These are phyloP conservation scores for Hemileccinum rubropunctum DNA, from an alignment of 768 basidiomycete genomes.

Conservation along the genomic window DNA sequence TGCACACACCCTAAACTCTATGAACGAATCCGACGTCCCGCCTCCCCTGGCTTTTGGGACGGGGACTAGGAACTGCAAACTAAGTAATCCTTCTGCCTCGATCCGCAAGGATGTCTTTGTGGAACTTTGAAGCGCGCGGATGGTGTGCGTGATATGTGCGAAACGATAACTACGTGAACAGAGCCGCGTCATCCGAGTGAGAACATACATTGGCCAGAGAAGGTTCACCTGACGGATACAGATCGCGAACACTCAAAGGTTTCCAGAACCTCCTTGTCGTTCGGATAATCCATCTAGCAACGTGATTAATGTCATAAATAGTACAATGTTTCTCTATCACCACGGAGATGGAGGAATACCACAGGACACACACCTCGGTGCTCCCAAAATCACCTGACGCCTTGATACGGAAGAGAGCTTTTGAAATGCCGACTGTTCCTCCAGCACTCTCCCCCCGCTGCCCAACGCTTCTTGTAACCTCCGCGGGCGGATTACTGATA, in stretches of 20 bases:
- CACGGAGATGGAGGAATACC: neutral
- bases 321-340: neutral
- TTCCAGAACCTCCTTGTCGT: constrained; percentile 88
- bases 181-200: neutral
- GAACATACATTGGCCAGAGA: neutral
- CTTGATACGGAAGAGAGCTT: constrained; percentile 75
- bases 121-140: constrained; percentile 76
- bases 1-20: constrained; percentile 80
- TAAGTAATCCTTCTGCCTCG: constrained; percentile 76
- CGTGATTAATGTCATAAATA: neutral
- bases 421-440: constrained; percentile 13
- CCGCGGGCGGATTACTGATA: constrained; percentile 63
- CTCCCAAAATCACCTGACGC: constrained; percentile 81
- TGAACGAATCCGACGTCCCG: constrained; percentile 60
- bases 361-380: constrained; percentile 58
- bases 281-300: constrained; percentile 90
- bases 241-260: constrained; percentile 74
- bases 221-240: constrained; percentile 67
- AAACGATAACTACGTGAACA: constrained; percentile 68
- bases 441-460: constrained; percentile 12
- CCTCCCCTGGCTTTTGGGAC: constrained; percentile 37
- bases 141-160: constrained; percentile 66
- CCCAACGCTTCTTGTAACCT: constrained; percentile 11
- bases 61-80: constrained; percentile 88
- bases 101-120: constrained; percentile 89